Base-by-base conservation (phyloP, 768 basidiomycete genomes). In the Suillus cothurnatus region DNA sequence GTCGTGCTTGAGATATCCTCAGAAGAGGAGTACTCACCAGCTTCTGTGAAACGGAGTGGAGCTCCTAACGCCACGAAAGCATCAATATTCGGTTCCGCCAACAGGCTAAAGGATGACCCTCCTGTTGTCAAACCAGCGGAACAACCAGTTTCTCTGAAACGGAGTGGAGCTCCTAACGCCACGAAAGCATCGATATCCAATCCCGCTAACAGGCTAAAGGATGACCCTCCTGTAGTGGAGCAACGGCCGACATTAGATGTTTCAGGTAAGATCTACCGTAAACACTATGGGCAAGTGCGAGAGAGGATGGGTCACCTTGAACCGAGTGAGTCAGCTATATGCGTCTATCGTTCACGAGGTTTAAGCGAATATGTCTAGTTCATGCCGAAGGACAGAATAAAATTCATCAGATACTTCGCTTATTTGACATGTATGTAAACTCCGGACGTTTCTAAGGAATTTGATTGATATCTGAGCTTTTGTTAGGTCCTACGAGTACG, bases 401-500 rank as follows among this genome's bases (percentile, higher is more conserved):
- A 67, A 81, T 93, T 6, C 84, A 92, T 66, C 83, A 90, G 53
- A 91, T 93, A 58, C 84, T 94, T 31, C 86, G 89, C 15, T 84
- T 88, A n/a, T 94, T 94, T 69, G 94, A 94, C 72, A 77, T 91
- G 88, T 90, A 71, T 65, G 84, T 74, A 26, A 61, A 4, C 6
- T 49, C 47, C 31, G 32, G 7, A 49, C 23, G n/a, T 6, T 57
- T 28, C 39, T 21, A 12, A 14, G 28, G 32, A 31, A 3, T 26
- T 43, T n/a, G 14, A 14, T 45, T 39, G 23, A 52, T 63, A 26
- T 55, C 68, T 56, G 72, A 64, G 15, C 14, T 61, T 47, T 17
- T 31, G 11, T 31, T 57, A 93, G 91, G 73, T 85, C 88, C 2
- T 90, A 89, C 64, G 87, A 92, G 68, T 95, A 88, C 71, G 94